Conservation (phyloP, 2,329 filamentous ascomycete species). For the Penicillium hordei region DNA sequence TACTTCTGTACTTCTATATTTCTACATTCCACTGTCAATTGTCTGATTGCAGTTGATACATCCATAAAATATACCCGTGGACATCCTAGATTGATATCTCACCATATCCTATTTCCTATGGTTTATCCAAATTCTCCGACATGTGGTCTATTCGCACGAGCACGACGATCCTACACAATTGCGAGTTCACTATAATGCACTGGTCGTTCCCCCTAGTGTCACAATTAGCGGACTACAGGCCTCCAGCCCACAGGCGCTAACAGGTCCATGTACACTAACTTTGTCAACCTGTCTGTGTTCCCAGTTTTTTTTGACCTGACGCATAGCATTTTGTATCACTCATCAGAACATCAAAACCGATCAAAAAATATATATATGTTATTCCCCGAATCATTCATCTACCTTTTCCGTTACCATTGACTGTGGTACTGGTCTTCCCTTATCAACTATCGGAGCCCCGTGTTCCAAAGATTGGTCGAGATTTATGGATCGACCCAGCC, state of each 20-base stretch:
- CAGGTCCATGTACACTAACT: constrained; percentile 10
- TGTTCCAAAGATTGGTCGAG: not conserved
- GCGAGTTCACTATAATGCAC: constrained; percentile 8
- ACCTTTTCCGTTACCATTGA: not conserved
- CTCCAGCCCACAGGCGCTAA: constrained; percentile 11
- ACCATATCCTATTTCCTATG: not conserved
- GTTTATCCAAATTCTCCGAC: constrained; percentile 8
- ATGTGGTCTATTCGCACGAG: constrained; percentile 15
- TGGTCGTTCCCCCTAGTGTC: not conserved
- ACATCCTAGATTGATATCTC: not conserved
- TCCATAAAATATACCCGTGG: not conserved
- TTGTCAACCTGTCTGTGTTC: constrained; percentile 17
- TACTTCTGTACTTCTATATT: not conserved
- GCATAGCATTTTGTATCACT: constrained; percentile 19
- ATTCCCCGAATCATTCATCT: not conserved
- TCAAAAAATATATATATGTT: not conserved
- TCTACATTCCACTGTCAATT: not conserved
- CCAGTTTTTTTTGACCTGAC: constrained; percentile 23
- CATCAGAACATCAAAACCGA: not conserved
- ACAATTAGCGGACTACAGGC: constrained; percentile 1
- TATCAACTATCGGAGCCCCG: not conserved
- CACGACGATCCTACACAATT: constrained; percentile 8
- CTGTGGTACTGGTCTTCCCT: constrained; percentile 1
- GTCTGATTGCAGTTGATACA: not conserved
- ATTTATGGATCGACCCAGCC: not conserved